Base-by-base conservation (phyloP, 1,139 yeast species). In the Pichia sp. region DNA sequence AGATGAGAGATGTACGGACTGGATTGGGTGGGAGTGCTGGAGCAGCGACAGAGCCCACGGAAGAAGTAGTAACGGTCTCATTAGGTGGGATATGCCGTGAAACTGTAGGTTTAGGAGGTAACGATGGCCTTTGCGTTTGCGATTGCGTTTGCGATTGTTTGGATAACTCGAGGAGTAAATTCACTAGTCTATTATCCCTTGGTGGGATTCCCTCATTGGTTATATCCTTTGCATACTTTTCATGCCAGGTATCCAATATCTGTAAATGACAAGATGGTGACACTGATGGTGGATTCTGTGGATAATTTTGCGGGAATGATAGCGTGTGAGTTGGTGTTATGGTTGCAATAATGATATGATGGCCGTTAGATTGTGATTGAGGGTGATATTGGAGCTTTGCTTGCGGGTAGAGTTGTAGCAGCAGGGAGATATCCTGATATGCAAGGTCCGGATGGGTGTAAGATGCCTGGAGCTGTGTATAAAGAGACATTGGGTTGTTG, bases 291-390 rank as follows among this genome's bases (percentile, higher is more conserved):
- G 77, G 68, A 3, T 49, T 54, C 19, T 50, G 52, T 0, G 96
- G 95, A 50, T 84, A 85, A 20, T 67, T 63, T 26, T 68, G 67
- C 0, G 95, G 94, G 2, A 88, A 11, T 84, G 0, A 62, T 64
- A 22, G 14, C 20, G 30, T n/a, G n/a, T n/a, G n/a, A n/a, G n/a
- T n/a, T n/a, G n/a, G n/a, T n/a, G n/a, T n/a, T n/a, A n/a, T n/a
- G n/a, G n/a, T n/a, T n/a, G n/a, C n/a, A n/a, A n/a, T n/a, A n/a
- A n/a, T n/a, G n/a, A n/a, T n/a, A n/a, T n/a, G n/a, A n/a, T n/a
- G n/a, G n/a, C n/a, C n/a, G n/a, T n/a, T n/a, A n/a, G 30, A 19
- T 27, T 18, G 30, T 9, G 22, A 19, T 27, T 18, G 29, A 16
- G 17, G 33, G n/a, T n/a, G n/a, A n/a, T n/a, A n/a, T n/a, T n/a